These are phyloP conservation scores for Lathyrus sativus DNA, from an alignment of 306 rosid species.

Conservation along the genomic window DNA sequence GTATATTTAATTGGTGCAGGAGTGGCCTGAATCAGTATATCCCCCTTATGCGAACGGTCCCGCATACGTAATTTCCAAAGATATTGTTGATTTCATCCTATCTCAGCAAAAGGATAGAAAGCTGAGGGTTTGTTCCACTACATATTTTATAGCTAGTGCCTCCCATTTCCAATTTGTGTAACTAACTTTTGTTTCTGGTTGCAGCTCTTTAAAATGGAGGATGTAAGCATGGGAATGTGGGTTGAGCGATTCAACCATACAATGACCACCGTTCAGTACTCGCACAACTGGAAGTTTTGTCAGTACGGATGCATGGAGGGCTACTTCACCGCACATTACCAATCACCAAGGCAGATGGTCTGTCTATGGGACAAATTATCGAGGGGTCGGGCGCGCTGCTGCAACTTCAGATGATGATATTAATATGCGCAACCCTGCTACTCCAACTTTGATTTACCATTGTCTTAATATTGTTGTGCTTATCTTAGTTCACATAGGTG, in stretches of 20 bases:
- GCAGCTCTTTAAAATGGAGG: constrained; percentile 99
- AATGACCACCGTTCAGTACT: constrained; percentile 57
- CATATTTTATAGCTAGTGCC: constrained; percentile 15
- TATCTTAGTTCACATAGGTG: constrained; percentile 25
- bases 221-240: constrained; percentile 99
- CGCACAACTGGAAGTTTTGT: constrained; percentile 98
- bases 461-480: constrained; percentile 14
- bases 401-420: constrained; percentile 83
- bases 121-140: constrained; percentile 68
- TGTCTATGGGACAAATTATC: constrained; percentile 92
- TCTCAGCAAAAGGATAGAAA: constrained; percentile 61
- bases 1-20: constrained; percentile 53
- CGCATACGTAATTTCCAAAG: constrained; percentile 79
- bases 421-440: neutral
- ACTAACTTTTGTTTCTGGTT: constrained; percentile 32
- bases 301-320: constrained; percentile 92
- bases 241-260: constrained; percentile 74
- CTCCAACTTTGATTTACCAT: constrained; percentile 15
- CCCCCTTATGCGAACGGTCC: constrained; percentile 99
- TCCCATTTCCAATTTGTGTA: neutral
- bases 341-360: constrained; percentile 94
- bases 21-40: constrained; percentile 92
- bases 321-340: constrained; percentile 95
- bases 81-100: constrained; percentile 65
- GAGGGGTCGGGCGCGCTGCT: constrained; percentile 77